Percentiles rank a stretch among this genome's conserved stretches.
phyloP scores from a whole-genome alignment of 805 yeast genomes.

The Suhomyces xylopsoci region DNA sequence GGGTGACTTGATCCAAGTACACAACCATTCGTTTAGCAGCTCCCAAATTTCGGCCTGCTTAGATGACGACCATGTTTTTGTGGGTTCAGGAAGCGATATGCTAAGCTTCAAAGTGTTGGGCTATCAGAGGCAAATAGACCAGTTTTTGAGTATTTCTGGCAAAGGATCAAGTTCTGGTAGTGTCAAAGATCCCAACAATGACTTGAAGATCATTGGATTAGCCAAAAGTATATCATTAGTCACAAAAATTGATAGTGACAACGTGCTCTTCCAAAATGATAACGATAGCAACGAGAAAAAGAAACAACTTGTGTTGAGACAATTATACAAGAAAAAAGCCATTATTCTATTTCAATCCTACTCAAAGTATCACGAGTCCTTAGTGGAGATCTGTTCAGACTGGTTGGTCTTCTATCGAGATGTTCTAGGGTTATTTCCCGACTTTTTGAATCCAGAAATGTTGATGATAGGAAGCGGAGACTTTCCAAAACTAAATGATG shows the following conservation, averaged over 20 bases:
- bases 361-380: slow-evolving; percentile 34
- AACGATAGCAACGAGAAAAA: slow-evolving; percentile 18
- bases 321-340: slow-evolving; percentile 33
- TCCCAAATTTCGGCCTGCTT: slow-evolving; percentile 16
- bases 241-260: slow-evolving; percentile 19
- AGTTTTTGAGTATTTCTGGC: slow-evolving; percentile 26
- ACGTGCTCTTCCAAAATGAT: slow-evolving; percentile 22
- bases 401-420: slow-evolving; percentile 38
- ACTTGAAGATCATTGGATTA: slow-evolving; percentile 30
- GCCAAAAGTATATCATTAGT: slow-evolving; percentile 33
- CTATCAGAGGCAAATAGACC: slow-evolving; percentile 35
- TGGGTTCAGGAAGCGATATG: slow-evolving; percentile 30
- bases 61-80: slow-evolving; percentile 11
- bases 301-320: slow-evolving; percentile 33
- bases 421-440: slow-evolving; percentile 36
- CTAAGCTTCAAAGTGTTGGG: slow-evolving; percentile 27
- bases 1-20: slow-evolving; percentile 35
- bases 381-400: slow-evolving; percentile 39
- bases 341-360: slow-evolving; percentile 30
- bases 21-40: slow-evolving; percentile 31
- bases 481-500: slow-evolving; percentile 5
- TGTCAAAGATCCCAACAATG: slow-evolving; percentile 25
- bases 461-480: slow-evolving; percentile 8
- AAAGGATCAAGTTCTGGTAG: slow-evolving; percentile 13
- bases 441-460: slow-evolving; percentile 30